Evolutionary conservation across 495 filamentous ascomycete species (phyloP).

Genomic region (Astrothelium subdiscretum): DNA sequence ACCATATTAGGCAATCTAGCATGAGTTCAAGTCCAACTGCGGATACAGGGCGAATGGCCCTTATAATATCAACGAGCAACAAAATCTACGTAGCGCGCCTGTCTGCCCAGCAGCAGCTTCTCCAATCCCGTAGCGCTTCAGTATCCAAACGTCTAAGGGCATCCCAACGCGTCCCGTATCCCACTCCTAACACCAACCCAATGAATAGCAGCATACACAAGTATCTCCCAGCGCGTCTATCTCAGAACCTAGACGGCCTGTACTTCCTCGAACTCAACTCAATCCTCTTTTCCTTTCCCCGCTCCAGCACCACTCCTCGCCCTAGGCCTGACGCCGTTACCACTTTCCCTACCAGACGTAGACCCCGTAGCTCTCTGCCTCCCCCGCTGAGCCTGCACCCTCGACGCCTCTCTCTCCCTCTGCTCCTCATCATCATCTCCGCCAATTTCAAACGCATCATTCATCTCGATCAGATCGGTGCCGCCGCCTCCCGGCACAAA

Average conservation of each 20-base stretch:
- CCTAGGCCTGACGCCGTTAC: slow-evolving; percentile 8
- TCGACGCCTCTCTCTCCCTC: slow-evolving; percentile 6
- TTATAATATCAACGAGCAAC: neutral
- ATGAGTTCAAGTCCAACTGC: too few species aligned
- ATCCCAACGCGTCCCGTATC: neutral
- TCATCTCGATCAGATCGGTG: slow-evolving; percentile 79
- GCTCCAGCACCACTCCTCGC: slow-evolving; percentile 7
- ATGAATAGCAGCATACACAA: neutral
- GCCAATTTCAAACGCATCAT: slow-evolving; percentile 44
- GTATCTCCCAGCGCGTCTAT: neutral
- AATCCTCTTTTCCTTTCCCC: slow-evolving; percentile 13
- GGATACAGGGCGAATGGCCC: neutral
- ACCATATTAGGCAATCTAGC: too few species aligned
- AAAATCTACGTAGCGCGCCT: neutral
- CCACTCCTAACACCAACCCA: neutral
- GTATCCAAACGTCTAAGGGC: neutral
- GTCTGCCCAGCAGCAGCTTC: neutral
- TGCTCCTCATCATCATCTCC: slow-evolving; percentile 18
- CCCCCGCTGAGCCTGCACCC: slow-evolving; percentile 7
- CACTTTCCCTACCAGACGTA: slow-evolving; percentile 7
- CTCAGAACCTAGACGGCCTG: neutral
- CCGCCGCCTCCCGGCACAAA: slow-evolving; percentile 23
- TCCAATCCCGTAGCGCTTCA: neutral
- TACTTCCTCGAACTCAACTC: slow-evolving; percentile 1
- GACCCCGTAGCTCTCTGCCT: slow-evolving; percentile 3